phyloP scores from a whole-genome alignment of 2,329 filamentous ascomycete genomes.

The Acephala macrosclerotiorum region DNA sequence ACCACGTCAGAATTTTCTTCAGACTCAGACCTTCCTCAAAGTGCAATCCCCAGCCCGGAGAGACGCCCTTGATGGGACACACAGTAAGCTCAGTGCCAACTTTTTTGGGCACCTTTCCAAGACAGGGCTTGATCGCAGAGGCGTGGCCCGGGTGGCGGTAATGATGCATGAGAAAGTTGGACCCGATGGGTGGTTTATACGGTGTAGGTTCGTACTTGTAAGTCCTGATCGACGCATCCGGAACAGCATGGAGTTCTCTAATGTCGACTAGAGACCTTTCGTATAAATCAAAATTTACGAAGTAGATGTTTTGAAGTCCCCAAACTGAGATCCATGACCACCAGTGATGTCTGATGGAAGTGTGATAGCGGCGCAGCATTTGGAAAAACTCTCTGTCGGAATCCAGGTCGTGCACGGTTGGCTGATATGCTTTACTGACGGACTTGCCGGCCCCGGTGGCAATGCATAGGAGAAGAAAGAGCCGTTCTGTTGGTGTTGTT shows the following conservation, averaged over 20 bases:
- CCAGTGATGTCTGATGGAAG: not conserved
- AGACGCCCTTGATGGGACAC: constrained; percentile 1
- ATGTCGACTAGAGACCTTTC: constrained; percentile 9
- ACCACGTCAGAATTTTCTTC: constrained; percentile 7
- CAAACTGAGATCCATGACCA: constrained; percentile 7
- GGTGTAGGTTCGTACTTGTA: not conserved
- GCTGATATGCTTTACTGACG: constrained; percentile 2
- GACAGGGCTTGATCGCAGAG: not conserved
- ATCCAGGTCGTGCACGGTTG: constrained; percentile 4
- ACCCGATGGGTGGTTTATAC: constrained; percentile 8
- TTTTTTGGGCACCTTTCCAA: constrained; percentile 7
- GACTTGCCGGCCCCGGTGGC: not conserved
- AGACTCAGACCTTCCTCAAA: constrained; percentile 6
- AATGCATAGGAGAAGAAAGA: constrained; percentile 1
- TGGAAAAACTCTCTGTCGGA: not conserved
- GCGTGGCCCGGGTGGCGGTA: constrained; percentile 1
- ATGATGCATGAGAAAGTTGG: constrained; percentile 2
- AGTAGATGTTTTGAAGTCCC: constrained; percentile 4
- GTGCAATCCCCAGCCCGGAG: constrained; percentile 2
- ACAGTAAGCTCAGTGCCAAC: not conserved
- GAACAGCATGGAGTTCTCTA: not conserved
- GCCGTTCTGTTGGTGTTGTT: not conserved
- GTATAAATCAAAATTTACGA: constrained; percentile 9
- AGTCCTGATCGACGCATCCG: not conserved
- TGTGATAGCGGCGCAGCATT: not conserved